These are phyloP conservation scores for Clitocybe nebularis DNA, from an alignment of 1,284 basidiomycete species.

Conservation along the genomic window DNA sequence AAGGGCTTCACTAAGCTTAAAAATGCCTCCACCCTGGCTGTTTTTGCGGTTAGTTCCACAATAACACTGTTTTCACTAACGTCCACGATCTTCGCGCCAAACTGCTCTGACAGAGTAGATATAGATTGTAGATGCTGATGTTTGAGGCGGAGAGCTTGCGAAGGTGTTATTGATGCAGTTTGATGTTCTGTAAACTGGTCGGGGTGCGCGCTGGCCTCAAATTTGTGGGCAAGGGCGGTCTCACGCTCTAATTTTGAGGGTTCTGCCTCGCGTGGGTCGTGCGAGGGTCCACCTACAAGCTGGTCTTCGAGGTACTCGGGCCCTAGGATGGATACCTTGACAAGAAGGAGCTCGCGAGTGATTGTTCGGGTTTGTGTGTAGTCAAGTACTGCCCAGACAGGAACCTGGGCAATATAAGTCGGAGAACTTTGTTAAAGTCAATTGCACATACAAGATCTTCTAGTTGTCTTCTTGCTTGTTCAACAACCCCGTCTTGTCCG, in stretches of 20 bases:
- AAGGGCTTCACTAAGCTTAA: slow-evolving; percentile 91
- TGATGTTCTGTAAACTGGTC: slow-evolving; percentile 26
- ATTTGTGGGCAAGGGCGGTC: slow-evolving; percentile 66
- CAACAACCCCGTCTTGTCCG: slow-evolving; percentile 97
- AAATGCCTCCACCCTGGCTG: slow-evolving; percentile 89
- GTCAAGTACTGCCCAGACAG: slow-evolving; percentile 96
- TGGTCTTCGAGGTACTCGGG: slow-evolving; percentile 96
- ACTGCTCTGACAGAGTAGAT: slow-evolving; percentile 82
- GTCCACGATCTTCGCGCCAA: slow-evolving; percentile 92
- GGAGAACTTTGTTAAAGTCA: slow-evolving; percentile 6
- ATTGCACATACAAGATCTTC: slow-evolving; percentile 79
- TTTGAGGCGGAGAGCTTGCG: slow-evolving; percentile 85
- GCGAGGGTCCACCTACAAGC: slow-evolving; percentile 77
- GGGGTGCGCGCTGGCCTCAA: slow-evolving; percentile 56
- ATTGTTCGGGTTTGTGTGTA: slow-evolving; percentile 91
- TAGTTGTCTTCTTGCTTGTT: slow-evolving; percentile 91
- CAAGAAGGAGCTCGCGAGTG: slow-evolving; percentile 83
- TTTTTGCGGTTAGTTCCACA: slow-evolving; percentile 94
- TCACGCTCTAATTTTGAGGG: slow-evolving; percentile 63
- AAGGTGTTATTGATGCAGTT: slow-evolving; percentile 57
- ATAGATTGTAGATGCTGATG: slow-evolving; percentile 89
- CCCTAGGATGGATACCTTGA: slow-evolving; percentile 94
- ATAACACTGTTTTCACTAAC: slow-evolving; percentile 93
- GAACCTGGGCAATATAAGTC: slow-evolving; percentile 56
- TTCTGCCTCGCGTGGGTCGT: slow-evolving; percentile 51